Base-by-base conservation (phyloP, 164 flowering plant genomes). In the Tetracentron sinense region DNA sequence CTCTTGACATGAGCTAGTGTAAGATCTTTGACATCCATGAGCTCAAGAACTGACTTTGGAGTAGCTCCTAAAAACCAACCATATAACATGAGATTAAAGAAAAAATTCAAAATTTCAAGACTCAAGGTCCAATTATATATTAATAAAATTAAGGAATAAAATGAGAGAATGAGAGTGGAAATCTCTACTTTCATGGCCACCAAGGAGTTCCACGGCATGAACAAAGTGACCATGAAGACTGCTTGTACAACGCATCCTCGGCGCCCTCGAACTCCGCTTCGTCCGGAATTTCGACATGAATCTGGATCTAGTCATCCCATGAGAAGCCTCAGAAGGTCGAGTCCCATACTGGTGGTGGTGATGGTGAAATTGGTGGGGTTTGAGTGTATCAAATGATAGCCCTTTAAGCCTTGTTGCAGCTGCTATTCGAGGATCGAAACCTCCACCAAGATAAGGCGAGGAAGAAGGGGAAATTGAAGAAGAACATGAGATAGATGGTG, bases 1-100 rank as follows among this genome's bases (percentile, higher is more conserved):
- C 86, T 82, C 71, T 86, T 86, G 28, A 86, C 91, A 81, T 86
- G 91, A 74, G 91, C 91, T 61, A 86, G 66, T 25, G 91, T 86
- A 46, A 86, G 86, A 74, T 86, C 91, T 67, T 86, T 86, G 20
- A 83, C 88, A 79, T 82, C 88, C 91, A 86, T 86, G 49, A 86
- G 91, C 78, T 86, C 91, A 33, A 86, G 83, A 67, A 86, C 91
- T 49, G 91, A 86, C 76, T 86, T 86, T 30, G 91, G 91, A 30
- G 91, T 86, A 1, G 91, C 91, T 73, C 91, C 91, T 85, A 58
- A 23, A 30, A 63, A 56, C 7, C 35, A 42, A 5, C 54, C 60
- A 71, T 19, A 3, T 7, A 20, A 28, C 44, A 19, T 16, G 11
- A 27, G 19, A 47, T 23, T 7, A 51, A 29, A 59, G 17, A 35